These are phyloP conservation scores for Boletus rufocinnamomeus DNA, from an alignment of 768 basidiomycete species.

Conservation along the genomic window DNA sequence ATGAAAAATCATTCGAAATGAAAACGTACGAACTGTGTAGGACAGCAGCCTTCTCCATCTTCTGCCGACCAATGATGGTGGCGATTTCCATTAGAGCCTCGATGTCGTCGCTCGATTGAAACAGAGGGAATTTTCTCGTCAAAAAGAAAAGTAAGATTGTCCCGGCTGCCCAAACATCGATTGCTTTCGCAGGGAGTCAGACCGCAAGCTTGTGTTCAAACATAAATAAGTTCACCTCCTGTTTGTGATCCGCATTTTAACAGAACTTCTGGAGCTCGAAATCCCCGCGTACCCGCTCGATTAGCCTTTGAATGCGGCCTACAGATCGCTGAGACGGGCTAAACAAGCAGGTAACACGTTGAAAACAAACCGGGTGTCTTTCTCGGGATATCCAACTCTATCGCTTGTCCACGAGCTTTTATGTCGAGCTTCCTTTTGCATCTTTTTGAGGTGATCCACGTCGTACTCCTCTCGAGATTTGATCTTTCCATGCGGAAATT, in stretches of 20 bases:
- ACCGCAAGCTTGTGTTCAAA: background rate
- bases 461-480: conserved; percentile 46
- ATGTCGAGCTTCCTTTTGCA: conserved; percentile 60
- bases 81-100: conserved; percentile 97
- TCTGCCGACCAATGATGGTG: conserved; percentile 75
- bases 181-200: conserved; percentile 53
- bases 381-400: conserved; percentile 73
- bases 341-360: background rate
- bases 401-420: conserved; percentile 59
- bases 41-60: conserved; percentile 83
- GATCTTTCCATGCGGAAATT: conserved; percentile 70
- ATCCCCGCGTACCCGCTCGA: conserved; percentile 94
- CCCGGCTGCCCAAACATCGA: conserved; percentile 96
- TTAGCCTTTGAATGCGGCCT: conserved; percentile 90
- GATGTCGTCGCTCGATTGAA: conserved; percentile 90
- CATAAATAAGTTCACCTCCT: conserved; percentile 61
- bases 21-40: conserved; percentile 72
- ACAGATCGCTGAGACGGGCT: conserved; percentile 1
- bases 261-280: conserved; percentile 94
- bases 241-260: conserved; percentile 93
- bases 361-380: conserved; percentile 63
- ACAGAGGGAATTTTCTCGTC: conserved; percentile 88
- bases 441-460: conserved; percentile 50
- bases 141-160: conserved; percentile 92
- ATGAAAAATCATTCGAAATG: conserved; percentile 1